Evolutionary conservation across 805 yeast species (phyloP).

Genomic region (Saccharomycopsis malanga): DNA sequence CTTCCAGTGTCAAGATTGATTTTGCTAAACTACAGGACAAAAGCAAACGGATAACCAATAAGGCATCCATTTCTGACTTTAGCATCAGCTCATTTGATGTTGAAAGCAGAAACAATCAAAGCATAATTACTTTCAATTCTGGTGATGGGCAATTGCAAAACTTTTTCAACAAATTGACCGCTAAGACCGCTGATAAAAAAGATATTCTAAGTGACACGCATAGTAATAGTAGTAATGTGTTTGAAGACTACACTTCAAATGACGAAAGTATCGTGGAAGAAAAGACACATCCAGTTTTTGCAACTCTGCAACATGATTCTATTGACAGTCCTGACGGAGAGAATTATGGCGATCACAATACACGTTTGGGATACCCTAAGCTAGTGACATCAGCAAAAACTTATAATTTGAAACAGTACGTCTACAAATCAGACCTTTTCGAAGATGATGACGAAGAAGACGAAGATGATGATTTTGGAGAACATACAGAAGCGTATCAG

Average conservation of each 20-base stretch:
- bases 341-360: not conserved
- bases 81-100: conserved; percentile 7
- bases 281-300: not conserved
- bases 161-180: conserved; percentile 14
- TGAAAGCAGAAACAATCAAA: conserved; percentile 14
- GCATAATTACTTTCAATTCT: conserved; percentile 3
- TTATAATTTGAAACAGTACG: conserved; percentile 15
- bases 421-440: conserved; percentile 13
- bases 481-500: not conserved
- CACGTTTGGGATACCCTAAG: not conserved
- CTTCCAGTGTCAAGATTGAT: not conserved
- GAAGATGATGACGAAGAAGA: conserved; percentile 15
- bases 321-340: conserved; percentile 9
- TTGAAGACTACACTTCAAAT: conserved; percentile 11
- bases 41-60: conserved; percentile 1
- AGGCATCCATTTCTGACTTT: conserved; percentile 9
- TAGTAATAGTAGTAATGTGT: conserved; percentile 7
- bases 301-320: not conserved
- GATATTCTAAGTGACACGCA: not conserved
- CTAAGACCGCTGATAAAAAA: not conserved
- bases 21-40: not conserved
- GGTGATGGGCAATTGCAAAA: conserved; percentile 4
- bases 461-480: conserved; percentile 9
- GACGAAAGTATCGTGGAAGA: conserved; percentile 1
- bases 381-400: conserved; percentile 14